phyloP scores from a whole-genome alignment of 2,329 filamentous ascomycete genomes.

The Epichloe sibirici region DNA sequence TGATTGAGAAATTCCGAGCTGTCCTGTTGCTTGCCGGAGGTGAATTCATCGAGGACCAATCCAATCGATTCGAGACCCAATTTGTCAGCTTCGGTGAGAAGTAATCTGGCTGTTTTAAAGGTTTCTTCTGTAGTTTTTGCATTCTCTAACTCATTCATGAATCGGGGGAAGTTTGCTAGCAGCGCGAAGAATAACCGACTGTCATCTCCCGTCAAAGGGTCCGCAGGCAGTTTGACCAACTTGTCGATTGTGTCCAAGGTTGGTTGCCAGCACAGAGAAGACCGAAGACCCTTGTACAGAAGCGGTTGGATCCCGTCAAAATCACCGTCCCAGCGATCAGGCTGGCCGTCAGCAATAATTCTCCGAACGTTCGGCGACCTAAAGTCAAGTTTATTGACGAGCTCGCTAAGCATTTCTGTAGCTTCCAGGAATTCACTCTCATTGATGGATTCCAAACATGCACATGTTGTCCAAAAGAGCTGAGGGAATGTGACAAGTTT shows the following conservation, averaged over 20 bases:
- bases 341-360: conserved; percentile 65
- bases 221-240: conserved; percentile 66
- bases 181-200: conserved; percentile 72
- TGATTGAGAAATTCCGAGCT: conserved; percentile 67
- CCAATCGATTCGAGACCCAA: conserved; percentile 59
- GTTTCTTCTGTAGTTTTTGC: conserved; percentile 41
- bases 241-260: conserved; percentile 69
- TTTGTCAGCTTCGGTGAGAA: conserved; percentile 60
- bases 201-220: conserved; percentile 69
- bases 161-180: conserved; percentile 84
- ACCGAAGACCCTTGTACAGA: conserved; percentile 85
- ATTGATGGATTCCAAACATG: conserved; percentile 92
- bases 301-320: conserved; percentile 81
- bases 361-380: conserved; percentile 55
- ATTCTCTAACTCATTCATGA: conserved; percentile 67
- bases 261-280: conserved; percentile 66
- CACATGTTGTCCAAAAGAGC: conserved; percentile 95
- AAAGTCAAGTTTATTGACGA: conserved; percentile 75
- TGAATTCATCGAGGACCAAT: conserved; percentile 57
- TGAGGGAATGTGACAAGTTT: conserved; percentile 85
- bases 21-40: conserved; percentile 51
- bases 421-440: conserved; percentile 90
- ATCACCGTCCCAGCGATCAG: conserved; percentile 73
- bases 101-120: conserved; percentile 51
- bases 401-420: conserved; percentile 78